Base-by-base conservation (phyloP, 768 basidiomycete species). In the Postia placenta region DNA sequence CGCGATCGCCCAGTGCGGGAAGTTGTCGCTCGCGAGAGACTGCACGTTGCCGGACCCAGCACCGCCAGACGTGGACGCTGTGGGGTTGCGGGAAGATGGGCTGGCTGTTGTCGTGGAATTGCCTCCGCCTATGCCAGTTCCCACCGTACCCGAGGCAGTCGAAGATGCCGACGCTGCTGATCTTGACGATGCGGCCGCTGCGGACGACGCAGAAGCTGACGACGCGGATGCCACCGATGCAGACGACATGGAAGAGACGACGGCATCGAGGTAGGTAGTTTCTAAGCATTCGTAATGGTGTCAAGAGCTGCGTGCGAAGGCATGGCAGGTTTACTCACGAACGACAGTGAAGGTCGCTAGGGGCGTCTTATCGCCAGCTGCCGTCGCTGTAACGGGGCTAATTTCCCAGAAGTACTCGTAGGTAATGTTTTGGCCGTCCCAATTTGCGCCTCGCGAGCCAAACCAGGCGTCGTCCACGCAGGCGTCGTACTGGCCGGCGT, bases 1-100 rank as follows among this genome's bases (percentile, higher is more conserved):
- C 45, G 93, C 90, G 59, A 94, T 94, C 9, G 88, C 92, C 92
- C 90, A 93, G 61, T 80, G 80, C 7, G 90, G 92, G 62, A 92
- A 92, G 28, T 71, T 57, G 14, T 73, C 61, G 44, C 59, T 55
- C 24, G 49, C 48, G 15, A 60, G 52, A 43, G 61, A 56, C 62
- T 86, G 87, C 19, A 87, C 72, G 53, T 58, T 59, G 25, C 60
- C 60, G 26, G 49, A 25, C 48, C 47, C 27, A 4, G 54, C 35
- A 5, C 41, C 51, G 52, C 26, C 58, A 48, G 41, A 42, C 4
- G 63, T 51, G 25, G 51, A 53, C 17, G 62, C 47, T 6, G 60
- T 49, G 19, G 62, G 45, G 35, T 51, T 24, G n/a, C 54, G 25
- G 22, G 50, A 23, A 49, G 45, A 49, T 3, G 42, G 30, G 17